Base-by-base conservation (phyloP, 768 basidiomycete genomes). In the Ramaria rubella region DNA sequence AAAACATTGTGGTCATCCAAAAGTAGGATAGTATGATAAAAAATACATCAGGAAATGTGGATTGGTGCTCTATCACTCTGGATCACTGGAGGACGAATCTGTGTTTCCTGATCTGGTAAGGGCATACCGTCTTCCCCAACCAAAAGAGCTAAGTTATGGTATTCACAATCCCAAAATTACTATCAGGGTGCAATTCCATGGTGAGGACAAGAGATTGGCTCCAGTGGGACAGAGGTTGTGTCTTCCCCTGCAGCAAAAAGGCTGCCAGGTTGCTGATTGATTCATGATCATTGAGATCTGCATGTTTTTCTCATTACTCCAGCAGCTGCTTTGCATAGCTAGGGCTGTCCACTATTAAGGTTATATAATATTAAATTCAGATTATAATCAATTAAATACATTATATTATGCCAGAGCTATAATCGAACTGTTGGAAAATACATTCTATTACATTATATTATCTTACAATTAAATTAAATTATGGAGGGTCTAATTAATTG, bases 131-230 rank as follows among this genome's bases (percentile, higher is more conserved):
- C 58, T 19, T 11, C 58, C 58, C 58, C 58, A 59, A 2, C 58
- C 58, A 27, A 59, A 59, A 17, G 58, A 59, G 29, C 58, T 59
- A 38, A 15, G 44, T 7, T 29, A 8, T 14, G 17, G 2, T 52
- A 23, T 23, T 52, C n/a, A 34, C 50, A 11, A 24, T 2, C 14
- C 9, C 12, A 3, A 1, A 1, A 11, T 3, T 2, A 57, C 9
- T 2, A 27, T 58, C 62, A 14, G 55, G 60, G 53, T 55, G 52
- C 42, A 58, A 51, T 21, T 59, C 65, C 63, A 52, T 63, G 36
- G 61, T 62, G 38, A 60, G 58, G 11, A 59, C 43, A 55, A 58
- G 63, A 26, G 34, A 55, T 27, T 60, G 58, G n/a, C n/a, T n/a
- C n/a, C 24, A 62, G 33, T 2, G 59, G 49, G 15, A 55, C 46